Evolutionary conservation across 2,329 filamentous ascomycete species (phyloP), one percentile per base, ranked within the genome.

Genomic region (Trichophyton simii): DNA sequence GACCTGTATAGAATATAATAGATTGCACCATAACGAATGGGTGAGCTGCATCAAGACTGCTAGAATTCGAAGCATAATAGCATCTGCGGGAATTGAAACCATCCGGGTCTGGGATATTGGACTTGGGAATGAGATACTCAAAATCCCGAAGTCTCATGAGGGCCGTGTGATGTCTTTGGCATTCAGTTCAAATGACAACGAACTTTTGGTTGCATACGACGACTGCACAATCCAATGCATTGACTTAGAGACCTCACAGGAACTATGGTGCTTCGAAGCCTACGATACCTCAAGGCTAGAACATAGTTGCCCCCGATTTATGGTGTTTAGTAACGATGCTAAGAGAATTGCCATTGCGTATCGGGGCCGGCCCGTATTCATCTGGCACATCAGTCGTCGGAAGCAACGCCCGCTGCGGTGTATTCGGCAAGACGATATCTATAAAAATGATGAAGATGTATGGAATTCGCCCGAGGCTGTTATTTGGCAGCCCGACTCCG

Each of bases 101-200:
- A 66, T 66, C 18, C 66, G 60, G 38, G 58, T 68, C 22, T 69
- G 67, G 67, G 63, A 67, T 57, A 58, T 67, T 20, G 57, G 58
- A 15, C 48, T 54, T 0, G 65, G 62, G 3, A 44, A 62, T 18
- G 46, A 62, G 15, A 44, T 65, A 11, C 54, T 28, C 3, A 28
- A 28, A 28, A 28, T 28, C 25, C 25, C 25, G 25, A 28, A 28
- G 25, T 28, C 25, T 28, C 25, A 28, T 4, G 25, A 28, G 3
- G 25, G 25, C 25, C 25, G 25, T 28, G 25, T 28, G 3, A 28
- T 28, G 25, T 58, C 64, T n/a, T 59, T 68, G 5, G 60, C 61
- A 28, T 68, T 68, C 60, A 54, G 5, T 8, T 18, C 50, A 1
- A 61, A 62, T 52, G 65, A 63, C 22, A 48, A 62, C 41, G 61